These are phyloP conservation scores for Dothiorella sarmentorum DNA, from an alignment of 2,329 filamentous ascomycete genomes.

Conservation along the genomic window DNA sequence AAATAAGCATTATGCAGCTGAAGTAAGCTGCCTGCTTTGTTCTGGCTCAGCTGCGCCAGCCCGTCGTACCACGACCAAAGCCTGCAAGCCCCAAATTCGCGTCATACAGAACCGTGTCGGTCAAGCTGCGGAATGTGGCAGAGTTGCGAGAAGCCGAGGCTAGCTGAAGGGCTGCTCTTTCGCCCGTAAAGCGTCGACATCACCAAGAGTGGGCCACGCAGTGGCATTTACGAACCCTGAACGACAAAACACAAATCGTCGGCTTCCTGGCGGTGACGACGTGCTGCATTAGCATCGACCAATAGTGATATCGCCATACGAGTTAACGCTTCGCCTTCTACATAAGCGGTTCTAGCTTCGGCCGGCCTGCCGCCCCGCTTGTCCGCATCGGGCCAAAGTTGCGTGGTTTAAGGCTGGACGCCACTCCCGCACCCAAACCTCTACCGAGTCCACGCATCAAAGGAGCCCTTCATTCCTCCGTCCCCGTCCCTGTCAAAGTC, in stretches of 20 bases:
- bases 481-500: not conserved
- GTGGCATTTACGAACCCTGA: not conserved
- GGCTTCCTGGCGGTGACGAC: not conserved
- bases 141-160: not conserved
- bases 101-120: not conserved
- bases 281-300: not conserved
- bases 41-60: no score
- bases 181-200: not conserved
- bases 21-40: not conserved
- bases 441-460: no score
- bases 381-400: not conserved
- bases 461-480: not conserved
- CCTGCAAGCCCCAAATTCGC: not conserved
- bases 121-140: constrained; percentile 9
- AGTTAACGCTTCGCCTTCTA: not conserved
- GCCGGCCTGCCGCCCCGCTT: constrained; percentile 1
- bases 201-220: not conserved
- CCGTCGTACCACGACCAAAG: not conserved
- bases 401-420: constrained; percentile 4
- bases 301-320: not conserved
- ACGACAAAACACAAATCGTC: not conserved
- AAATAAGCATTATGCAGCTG: not conserved
- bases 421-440: not conserved
- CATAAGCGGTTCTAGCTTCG: constrained; percentile 7
- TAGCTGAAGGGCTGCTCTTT: not conserved